Conservation (phyloP, 2,329 filamentous ascomycete species). For the Didymella segeticola region DNA sequence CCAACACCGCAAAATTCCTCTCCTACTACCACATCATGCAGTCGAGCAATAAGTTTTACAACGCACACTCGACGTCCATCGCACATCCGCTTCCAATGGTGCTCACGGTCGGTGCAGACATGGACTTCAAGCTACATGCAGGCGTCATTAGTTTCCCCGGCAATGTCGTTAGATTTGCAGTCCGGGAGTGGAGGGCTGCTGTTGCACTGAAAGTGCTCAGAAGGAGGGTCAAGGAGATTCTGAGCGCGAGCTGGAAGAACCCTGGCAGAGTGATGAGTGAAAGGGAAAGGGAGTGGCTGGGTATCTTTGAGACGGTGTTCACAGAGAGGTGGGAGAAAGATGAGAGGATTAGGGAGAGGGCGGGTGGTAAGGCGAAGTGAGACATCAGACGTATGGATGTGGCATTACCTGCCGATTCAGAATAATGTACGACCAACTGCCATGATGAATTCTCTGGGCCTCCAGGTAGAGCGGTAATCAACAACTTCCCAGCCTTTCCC, state of each 20-base stretch:
- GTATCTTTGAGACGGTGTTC: constrained; percentile 41
- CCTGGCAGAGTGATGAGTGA: constrained; percentile 50
- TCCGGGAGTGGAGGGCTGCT: constrained; percentile 89
- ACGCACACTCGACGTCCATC: constrained; percentile 75
- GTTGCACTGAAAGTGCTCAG: constrained; percentile 86
- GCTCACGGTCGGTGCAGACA: constrained; percentile 80
- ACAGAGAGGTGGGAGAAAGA: constrained; percentile 41
- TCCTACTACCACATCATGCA: constrained; percentile 99
- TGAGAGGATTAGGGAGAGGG: constrained; percentile 40
- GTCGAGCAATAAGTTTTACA: constrained; percentile 79
- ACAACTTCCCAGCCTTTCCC: no score
- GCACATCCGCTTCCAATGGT: constrained; percentile 75
- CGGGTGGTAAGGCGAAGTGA: constrained; percentile 38
- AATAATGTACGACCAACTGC: no score
- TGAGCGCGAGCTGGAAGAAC: constrained; percentile 72
- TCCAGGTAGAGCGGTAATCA: no score
- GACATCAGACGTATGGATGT: no score
- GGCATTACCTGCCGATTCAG: no score
- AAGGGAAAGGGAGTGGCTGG: constrained; percentile 53
- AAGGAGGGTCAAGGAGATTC: constrained; percentile 74
- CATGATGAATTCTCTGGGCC: no score
- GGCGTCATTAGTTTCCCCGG: constrained; percentile 88
- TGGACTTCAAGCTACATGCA: constrained; percentile 87
- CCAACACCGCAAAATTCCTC: constrained; percentile 72
- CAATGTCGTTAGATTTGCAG: constrained; percentile 82